Base-by-base conservation (phyloP, 805 yeast genomes). In the Barnettozyma sp. region DNA sequence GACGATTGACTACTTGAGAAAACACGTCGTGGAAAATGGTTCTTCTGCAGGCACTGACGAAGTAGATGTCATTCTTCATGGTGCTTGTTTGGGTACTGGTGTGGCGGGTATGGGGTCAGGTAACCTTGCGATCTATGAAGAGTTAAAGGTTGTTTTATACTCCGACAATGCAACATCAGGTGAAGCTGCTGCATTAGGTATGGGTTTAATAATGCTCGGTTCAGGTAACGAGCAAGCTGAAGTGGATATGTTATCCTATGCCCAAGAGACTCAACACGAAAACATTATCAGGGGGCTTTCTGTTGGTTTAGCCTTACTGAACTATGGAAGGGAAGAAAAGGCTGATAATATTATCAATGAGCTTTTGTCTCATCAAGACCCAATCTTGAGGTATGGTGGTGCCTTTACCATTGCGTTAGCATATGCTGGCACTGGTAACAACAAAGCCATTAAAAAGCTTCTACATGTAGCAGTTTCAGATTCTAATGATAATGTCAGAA, bases 151-250 rank as follows among this genome's bases (percentile, higher is more conserved):
- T 32, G 85, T 90, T 4, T 65, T 92, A 44, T 88, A 80, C 56
- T 73, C 88, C 9, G 98, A 92, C 56, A 81, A 92, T 22, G 97
- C 97, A 3, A 72, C 85, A 26, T 84, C 96, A 6, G 95, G 97
- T 44, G 95, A 88, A 56, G 95, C 96, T 30, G 95, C 97, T 20
- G 97, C 95, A 30, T 68, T 90, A 46, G 86, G 92, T 23, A 87
- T 92, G 92, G 98, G 98, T 43, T 71, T 92, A 46, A 86, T 85
- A 11, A 85, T 85, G 95, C 71, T 90, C 41, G 98, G 98, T 17
- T 79, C 94, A 5, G 94, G 92, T 38, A 67, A 79, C 45, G 73
- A 74, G 45, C 63, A 65, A 26, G 85, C 84, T 7, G 62, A 69
- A 40, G 69, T 71, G 38, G 97, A 87, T 54, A 83, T 92, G 94